Evolutionary conservation across 2,329 filamentous ascomycete genomes (phyloP).

Genomic region (Penicillium polonicum): DNA sequence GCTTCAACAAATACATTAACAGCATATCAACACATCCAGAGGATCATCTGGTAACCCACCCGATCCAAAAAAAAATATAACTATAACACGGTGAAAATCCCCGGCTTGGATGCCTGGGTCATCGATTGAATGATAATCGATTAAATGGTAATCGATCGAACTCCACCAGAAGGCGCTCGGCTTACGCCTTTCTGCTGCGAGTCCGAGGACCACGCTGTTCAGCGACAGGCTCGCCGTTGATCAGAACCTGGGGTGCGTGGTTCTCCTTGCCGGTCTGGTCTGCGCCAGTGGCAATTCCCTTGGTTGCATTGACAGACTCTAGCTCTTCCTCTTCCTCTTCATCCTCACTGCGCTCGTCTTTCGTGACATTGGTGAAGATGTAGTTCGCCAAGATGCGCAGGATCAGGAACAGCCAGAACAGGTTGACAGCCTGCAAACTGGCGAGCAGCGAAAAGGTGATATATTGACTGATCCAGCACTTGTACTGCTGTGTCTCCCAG

Average conservation of each 20-base stretch:
- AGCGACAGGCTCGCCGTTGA: slow-evolving; percentile 41
- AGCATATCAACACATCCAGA: slow-evolving; percentile 8
- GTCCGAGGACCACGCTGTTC: slow-evolving; percentile 27
- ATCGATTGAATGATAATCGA: neutral
- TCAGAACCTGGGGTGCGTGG: slow-evolving; percentile 35
- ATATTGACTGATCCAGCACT: slow-evolving; percentile 50
- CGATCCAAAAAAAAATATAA: slow-evolving; percentile 6
- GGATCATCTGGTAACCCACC: neutral
- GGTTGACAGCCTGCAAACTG: slow-evolving; percentile 47
- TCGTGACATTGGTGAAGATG: slow-evolving; percentile 38
- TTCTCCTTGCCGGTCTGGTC: slow-evolving; percentile 31
- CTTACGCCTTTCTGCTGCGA: slow-evolving; percentile 27
- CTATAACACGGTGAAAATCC: slow-evolving; percentile 4
- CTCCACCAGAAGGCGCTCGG: neutral
- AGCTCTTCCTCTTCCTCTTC: slow-evolving; percentile 44
- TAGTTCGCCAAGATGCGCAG: slow-evolving; percentile 46
- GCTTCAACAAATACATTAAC: slow-evolving; percentile 11
- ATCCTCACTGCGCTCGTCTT: slow-evolving; percentile 48
- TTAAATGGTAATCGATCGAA: neutral
- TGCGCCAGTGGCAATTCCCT: slow-evolving; percentile 30
- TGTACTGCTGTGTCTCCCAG: slow-evolving; percentile 52
- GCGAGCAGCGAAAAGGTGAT: slow-evolving; percentile 48
- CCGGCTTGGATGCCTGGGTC: neutral
- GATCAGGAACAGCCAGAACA: slow-evolving; percentile 50
- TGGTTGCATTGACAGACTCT: slow-evolving; percentile 20